phyloP scores from a whole-genome alignment of 1,284 basidiomycete species.

The Erythrobasidium hasegawianum region DNA sequence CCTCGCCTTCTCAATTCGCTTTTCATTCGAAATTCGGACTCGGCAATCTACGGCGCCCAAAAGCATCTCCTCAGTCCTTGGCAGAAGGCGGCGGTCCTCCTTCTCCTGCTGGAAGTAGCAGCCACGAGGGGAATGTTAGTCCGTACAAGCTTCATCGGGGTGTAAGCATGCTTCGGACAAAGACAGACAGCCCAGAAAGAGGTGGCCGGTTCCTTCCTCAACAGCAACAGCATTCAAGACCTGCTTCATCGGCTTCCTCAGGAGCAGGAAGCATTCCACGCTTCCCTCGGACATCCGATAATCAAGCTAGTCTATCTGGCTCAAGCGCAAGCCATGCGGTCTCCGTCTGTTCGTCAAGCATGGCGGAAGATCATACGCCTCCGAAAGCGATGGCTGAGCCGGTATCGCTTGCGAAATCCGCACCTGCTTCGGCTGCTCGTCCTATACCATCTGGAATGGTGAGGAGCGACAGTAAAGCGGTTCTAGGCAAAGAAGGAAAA shows the following conservation, averaged over 20 bases:
- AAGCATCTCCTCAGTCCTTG: slow-evolving; percentile 12
- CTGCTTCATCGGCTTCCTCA: slow-evolving; percentile 27
- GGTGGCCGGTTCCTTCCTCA: too few species aligned
- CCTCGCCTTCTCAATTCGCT: slow-evolving; percentile 26
- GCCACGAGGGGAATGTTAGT: not conserved
- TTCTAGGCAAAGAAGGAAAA: not conserved
- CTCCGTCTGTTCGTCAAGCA: slow-evolving; percentile 6
- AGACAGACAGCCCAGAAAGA: slow-evolving; percentile 8
- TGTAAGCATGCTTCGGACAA: slow-evolving; percentile 13
- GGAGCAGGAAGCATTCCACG: slow-evolving; percentile 27
- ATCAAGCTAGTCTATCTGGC: slow-evolving; percentile 23
- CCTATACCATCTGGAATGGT: not conserved
- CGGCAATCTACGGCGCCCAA: slow-evolving; percentile 15
- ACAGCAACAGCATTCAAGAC: slow-evolving; percentile 1
- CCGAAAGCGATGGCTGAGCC: not conserved
- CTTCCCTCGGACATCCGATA: not conserved
- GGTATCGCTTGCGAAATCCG: not conserved
- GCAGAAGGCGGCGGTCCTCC: not conserved
- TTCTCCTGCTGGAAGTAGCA: slow-evolving; percentile 6
- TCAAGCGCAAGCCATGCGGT: slow-evolving; percentile 27
- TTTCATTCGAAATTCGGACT: slow-evolving; percentile 35
- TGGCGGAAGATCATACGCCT: not conserved
- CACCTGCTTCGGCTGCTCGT: not conserved
- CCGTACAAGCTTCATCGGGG: slow-evolving; percentile 6
- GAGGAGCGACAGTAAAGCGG: too few species aligned